Conservation (phyloP, 495 filamentous ascomycete genomes). For the Choiromyces venosus region DNA sequence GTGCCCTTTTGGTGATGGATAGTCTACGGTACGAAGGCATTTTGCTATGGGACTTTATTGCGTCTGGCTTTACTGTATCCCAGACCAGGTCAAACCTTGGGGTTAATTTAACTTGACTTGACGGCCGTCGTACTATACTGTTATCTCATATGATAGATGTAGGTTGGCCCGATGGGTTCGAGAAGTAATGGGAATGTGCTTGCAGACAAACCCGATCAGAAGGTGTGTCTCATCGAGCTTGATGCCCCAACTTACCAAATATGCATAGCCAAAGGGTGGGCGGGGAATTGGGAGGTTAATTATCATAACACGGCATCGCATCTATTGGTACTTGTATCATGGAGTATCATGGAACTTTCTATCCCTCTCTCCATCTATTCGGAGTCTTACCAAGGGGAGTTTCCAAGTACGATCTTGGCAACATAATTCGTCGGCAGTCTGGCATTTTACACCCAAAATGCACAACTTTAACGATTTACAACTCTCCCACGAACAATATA, state of each 20-base stretch:
- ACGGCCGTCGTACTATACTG: neutral
- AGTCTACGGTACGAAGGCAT: neutral
- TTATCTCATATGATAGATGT: neutral
- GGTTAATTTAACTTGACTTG: neutral
- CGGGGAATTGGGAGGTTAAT: too few relatives aligned
- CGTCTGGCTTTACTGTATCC: neutral
- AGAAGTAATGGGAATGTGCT: neutral
- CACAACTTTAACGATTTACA: too few relatives aligned
- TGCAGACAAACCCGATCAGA: neutral
- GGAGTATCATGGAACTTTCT: neutral
- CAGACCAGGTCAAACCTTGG: neutral
- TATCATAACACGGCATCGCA: neutral
- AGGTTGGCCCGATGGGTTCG: neutral
- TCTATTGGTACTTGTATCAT: neutral
- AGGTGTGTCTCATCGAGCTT: neutral
- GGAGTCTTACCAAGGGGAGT: too few relatives aligned
- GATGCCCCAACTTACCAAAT: neutral
- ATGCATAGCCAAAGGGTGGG: neutral
- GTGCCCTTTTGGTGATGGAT: neutral
- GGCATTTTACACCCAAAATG: too few relatives aligned
- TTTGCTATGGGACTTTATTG: neutral
- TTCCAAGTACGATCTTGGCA: too few relatives aligned
- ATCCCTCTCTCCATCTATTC: too few relatives aligned
- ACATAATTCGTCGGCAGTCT: too few relatives aligned
- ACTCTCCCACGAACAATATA: too few relatives aligned